Percentiles rank a stretch among this genome's conserved stretches.
These are phyloP conservation scores for Fusarium palustre DNA, from an alignment of 2,329 filamentous ascomycete species.

Conservation along the genomic window DNA sequence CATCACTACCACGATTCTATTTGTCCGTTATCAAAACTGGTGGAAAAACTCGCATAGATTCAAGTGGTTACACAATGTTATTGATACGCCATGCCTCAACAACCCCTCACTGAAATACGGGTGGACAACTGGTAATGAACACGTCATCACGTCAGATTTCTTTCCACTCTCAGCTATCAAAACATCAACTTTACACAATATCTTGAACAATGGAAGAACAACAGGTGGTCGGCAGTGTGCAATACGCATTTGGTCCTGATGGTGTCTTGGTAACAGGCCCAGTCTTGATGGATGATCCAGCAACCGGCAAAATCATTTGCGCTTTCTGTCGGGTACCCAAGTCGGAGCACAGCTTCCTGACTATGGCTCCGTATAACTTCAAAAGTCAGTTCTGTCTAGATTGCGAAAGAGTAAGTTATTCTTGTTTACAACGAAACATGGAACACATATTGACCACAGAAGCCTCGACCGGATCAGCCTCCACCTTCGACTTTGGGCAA, in stretches of 20 bases:
- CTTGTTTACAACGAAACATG: no score
- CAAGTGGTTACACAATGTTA: neutral
- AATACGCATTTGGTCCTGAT: neutral
- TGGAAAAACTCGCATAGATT: rapidly evolving
- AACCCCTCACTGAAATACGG: neutral
- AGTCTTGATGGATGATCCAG: neutral
- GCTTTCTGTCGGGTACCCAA: neutral
- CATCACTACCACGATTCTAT: neutral
- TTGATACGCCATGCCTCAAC: neutral
- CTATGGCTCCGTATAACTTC: neutral
- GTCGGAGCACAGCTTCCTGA: neutral
- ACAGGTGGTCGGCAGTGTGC: neutral
- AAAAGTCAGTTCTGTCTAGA: neutral
- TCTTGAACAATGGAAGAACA: neutral
- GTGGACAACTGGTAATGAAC: neutral
- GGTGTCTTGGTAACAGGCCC: neutral
- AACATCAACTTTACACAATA: neutral
- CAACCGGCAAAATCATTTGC: neutral
- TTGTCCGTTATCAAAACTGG: neutral
- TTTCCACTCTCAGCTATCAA: neutral
- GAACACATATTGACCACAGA: neutral
- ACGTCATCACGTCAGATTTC: neutral
- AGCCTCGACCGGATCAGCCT: neutral
- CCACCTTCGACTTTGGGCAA: neutral
- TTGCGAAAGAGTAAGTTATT: neutral